These are phyloP conservation scores for Linum trigynum DNA, from an alignment of 345 rosid genomes.

Conservation along the genomic window DNA sequence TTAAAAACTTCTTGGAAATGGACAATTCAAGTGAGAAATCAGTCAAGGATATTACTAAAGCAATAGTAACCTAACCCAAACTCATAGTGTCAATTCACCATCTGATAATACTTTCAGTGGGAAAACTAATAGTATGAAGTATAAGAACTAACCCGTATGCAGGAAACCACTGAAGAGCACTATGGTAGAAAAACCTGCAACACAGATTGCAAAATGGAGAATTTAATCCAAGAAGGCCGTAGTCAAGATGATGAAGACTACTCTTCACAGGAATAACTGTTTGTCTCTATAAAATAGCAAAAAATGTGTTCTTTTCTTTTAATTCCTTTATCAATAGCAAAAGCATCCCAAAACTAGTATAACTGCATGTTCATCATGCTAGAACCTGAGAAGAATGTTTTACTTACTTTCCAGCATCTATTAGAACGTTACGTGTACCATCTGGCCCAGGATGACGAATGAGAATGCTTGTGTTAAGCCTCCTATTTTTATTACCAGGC, in stretches of 20 bases:
- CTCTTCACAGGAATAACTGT: not conserved
- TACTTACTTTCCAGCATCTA: slow-evolving; percentile 94
- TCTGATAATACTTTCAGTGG: not conserved
- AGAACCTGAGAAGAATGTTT: not conserved
- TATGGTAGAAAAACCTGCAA: slow-evolving; percentile 88
- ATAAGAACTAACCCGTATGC: slow-evolving; percentile 54
- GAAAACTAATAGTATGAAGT: not conserved
- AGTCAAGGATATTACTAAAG: not conserved
- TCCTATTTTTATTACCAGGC: slow-evolving; percentile 65
- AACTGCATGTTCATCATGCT: too few relatives aligned
- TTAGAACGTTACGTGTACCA: slow-evolving; percentile 48
- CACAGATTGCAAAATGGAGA: slow-evolving; percentile 8
- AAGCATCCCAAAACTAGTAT: not conserved
- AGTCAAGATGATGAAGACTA: not conserved
- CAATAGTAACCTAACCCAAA: not conserved
- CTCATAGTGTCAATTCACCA: not conserved
- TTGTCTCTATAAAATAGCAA: not conserved
- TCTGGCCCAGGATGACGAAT: slow-evolving; percentile 44
- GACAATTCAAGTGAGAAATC: not conserved
- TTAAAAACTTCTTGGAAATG: not conserved
- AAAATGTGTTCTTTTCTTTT: not conserved
- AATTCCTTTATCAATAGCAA: not conserved
- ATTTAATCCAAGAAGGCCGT: not conserved
- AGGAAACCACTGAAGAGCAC: slow-evolving; percentile 86
- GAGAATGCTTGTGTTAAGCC: slow-evolving; percentile 72